Evolutionary conservation across 208 protist genomes (phyloP).

Genomic region (Trypanosomatidae sp.): DNA sequence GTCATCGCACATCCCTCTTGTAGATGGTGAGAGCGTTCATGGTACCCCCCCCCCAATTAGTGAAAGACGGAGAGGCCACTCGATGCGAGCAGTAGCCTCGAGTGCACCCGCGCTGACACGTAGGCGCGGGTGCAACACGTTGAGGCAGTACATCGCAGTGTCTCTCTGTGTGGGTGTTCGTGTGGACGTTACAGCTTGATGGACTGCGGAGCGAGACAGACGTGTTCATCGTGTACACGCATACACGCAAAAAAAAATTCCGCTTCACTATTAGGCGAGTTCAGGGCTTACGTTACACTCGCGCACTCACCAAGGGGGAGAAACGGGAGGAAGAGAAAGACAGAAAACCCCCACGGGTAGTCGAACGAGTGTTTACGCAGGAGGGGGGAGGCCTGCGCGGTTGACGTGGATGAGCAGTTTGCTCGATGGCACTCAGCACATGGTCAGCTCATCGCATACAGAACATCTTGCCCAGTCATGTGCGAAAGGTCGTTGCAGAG

Average conservation of each 20-base stretch:
- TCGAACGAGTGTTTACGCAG: neutral
- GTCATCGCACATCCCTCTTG: neutral
- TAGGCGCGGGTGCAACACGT: neutral
- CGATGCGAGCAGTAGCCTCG: neutral
- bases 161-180: neutral
- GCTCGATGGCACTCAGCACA: neutral
- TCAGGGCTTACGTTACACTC: conserved; percentile 5
- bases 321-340: neutral
- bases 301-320: neutral
- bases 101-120: neutral
- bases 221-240: neutral
- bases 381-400: neutral
- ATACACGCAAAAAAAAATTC: neutral
- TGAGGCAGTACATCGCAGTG: neutral
- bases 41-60: neutral
- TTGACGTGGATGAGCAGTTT: neutral
- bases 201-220: neutral
- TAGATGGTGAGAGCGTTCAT: neutral
- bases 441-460: conserved; percentile 78
- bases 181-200: neutral
- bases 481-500: conserved; percentile 84
- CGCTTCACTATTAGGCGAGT: conserved; percentile 3
- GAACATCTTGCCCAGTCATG: conserved; percentile 89
- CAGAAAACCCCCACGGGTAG: neutral
- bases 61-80: neutral